Conservation (phyloP, 352 stramenopile genomes). For the Paralagenidium karlingii region DNA sequence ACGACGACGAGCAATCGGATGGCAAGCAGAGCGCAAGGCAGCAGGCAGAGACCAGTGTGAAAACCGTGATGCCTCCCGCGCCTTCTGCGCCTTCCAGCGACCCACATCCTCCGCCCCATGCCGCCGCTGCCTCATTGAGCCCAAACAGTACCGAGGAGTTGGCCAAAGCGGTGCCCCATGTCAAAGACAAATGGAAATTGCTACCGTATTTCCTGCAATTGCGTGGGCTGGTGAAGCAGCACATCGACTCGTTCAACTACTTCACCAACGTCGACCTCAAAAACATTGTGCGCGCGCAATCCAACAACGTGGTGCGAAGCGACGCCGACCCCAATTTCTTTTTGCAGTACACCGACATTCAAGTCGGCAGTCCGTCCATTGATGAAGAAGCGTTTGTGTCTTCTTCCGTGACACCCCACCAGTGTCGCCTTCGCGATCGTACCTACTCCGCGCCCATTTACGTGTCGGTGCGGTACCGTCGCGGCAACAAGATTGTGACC, state of each 20-base stretch:
- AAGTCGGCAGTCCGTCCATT: slow-evolving; percentile 92
- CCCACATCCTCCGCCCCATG: no score
- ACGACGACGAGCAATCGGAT: no score
- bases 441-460: slow-evolving; percentile 99
- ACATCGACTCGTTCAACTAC: slow-evolving; percentile 99
- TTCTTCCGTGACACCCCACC: slow-evolving; percentile 90
- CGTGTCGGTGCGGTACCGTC: slow-evolving; percentile 97
- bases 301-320: slow-evolving; percentile 84
- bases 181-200: slow-evolving; percentile 97
- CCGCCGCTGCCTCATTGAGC: no score
- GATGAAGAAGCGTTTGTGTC: slow-evolving; percentile 95
- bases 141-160: no score
- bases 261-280: slow-evolving; percentile 98
- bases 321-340: slow-evolving; percentile 98
- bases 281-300: slow-evolving; percentile 94
- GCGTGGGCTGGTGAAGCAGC: slow-evolving; percentile 91
- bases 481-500: slow-evolving; percentile 96
- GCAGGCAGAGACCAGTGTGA: no score
- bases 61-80: no score
- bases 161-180: slow-evolving; percentile 53
- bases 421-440: slow-evolving; percentile 97
- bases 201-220: slow-evolving; percentile 96
- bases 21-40: no score
- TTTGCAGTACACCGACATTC: slow-evolving; percentile 97
- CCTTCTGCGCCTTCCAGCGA: no score